phyloP scores from a whole-genome alignment of 2,329 filamentous ascomycete species.

The Aspergillus vadensis region DNA sequence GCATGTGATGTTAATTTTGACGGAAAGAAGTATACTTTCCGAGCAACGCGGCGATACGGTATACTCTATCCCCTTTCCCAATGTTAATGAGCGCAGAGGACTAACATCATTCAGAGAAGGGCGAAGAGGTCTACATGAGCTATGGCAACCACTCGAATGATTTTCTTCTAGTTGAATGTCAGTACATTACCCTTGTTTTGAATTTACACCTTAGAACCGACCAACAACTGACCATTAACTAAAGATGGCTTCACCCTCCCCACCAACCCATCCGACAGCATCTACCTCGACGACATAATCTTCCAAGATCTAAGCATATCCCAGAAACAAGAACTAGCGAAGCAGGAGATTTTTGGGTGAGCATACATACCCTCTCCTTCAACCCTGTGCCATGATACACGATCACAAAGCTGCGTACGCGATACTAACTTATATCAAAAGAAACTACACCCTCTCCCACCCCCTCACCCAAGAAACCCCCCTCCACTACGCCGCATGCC shows the following conservation, averaged over 20 bases:
- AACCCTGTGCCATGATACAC: background rate
- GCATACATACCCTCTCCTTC: background rate
- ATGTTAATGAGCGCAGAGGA: background rate
- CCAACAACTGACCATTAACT: background rate
- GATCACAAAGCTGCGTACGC: too few species aligned
- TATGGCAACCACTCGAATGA: conserved; percentile 44
- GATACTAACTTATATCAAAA: too few species aligned
- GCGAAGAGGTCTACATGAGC: conserved; percentile 42
- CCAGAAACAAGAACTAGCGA: conserved; percentile 27
- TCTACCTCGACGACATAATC: conserved; percentile 41
- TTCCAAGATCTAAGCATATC: conserved; percentile 24
- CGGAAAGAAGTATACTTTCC: conserved; percentile 30
- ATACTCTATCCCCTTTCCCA: background rate
- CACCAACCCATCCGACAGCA: conserved; percentile 35
- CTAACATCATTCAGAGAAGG: conserved; percentile 29
- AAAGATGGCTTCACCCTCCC: conserved; percentile 42
- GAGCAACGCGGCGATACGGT: conserved; percentile 30
- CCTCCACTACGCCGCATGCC: conserved; percentile 23
- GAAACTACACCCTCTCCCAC: conserved; percentile 33
- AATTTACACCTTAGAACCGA: too few species aligned
- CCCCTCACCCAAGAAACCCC: background rate
- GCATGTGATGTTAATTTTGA: conserved; percentile 33
- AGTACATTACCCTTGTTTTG: too few species aligned
- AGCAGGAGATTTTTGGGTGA: conserved; percentile 31
- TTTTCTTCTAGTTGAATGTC: conserved; percentile 41